Percentiles rank a stretch among this genome's conserved stretches.
phyloP scores from a whole-genome alignment of 2,329 filamentous ascomycete genomes.

The Mycocentrospora acerina region DNA sequence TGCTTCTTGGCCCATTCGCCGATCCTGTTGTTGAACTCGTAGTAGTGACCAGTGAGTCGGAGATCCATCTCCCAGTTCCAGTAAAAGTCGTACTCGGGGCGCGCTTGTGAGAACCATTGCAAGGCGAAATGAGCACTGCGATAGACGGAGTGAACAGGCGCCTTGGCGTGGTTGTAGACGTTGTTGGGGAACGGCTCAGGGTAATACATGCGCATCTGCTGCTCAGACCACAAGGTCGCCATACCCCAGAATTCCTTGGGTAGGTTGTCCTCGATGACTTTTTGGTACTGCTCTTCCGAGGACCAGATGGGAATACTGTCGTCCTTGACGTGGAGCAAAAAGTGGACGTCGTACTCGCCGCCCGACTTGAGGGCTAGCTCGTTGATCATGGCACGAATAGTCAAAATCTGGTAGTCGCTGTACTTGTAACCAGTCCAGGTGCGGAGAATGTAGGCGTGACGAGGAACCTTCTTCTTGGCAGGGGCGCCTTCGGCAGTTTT shows the following conservation, averaged over 20 bases:
- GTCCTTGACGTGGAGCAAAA: constrained; percentile 84
- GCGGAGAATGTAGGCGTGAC: constrained; percentile 82
- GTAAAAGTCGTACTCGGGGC: constrained; percentile 55
- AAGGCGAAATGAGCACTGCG: constrained; percentile 59
- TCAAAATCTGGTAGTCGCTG: constrained; percentile 75
- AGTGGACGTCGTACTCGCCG: constrained; percentile 82
- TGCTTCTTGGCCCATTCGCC: constrained; percentile 65
- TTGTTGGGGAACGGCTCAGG: constrained; percentile 81
- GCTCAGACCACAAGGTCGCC: constrained; percentile 89
- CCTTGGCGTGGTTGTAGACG: constrained; percentile 60
- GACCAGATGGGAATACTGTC: constrained; percentile 75
- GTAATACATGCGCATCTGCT: constrained; percentile 89
- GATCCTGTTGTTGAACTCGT: constrained; percentile 72
- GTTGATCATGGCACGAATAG: constrained; percentile 78
- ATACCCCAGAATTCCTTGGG: constrained; percentile 86
- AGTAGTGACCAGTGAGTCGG: constrained; percentile 78
- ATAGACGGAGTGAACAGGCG: constrained; percentile 85
- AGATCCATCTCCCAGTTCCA: constrained; percentile 95
- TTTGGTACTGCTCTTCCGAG: constrained; percentile 67
- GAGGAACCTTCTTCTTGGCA: constrained; percentile 48
- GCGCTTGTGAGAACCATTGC: constrained; percentile 55
- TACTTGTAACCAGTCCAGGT: constrained; percentile 83
- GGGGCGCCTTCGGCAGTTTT: constrained; percentile 28
- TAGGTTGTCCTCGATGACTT: constrained; percentile 66
- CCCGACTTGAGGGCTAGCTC: constrained; percentile 80